A percentile compares a stretch with the other conserved stretches of the same genome.
Conservation (phyloP, 495 filamentous ascomycete genomes). For the Pseudevernia furfuracea region DNA sequence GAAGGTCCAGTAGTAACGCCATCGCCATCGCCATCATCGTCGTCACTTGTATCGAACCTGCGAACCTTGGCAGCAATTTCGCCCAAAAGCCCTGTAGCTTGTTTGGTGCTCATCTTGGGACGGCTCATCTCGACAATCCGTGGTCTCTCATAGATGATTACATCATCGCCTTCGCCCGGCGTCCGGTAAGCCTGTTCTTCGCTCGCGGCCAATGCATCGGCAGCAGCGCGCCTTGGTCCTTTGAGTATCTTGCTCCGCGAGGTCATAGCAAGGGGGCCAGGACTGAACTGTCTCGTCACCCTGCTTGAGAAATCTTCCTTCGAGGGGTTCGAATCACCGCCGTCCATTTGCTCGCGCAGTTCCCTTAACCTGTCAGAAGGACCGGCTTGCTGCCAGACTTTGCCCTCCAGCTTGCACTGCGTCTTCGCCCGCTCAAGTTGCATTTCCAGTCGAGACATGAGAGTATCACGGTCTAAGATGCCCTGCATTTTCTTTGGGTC, state of each 20-base stretch:
- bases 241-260: constrained; percentile 53
- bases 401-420: constrained; percentile 93
- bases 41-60: constrained; percentile 62
- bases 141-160: constrained; percentile 56
- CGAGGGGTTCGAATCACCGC: constrained; percentile 36
- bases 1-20: constrained; percentile 71
- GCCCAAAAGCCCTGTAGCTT: constrained; percentile 65
- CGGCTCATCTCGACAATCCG: constrained; percentile 60
- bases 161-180: constrained; percentile 42
- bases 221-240: constrained; percentile 42
- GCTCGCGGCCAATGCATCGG: constrained; percentile 33
- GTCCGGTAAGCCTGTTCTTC: constrained; percentile 38
- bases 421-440: constrained; percentile 96
- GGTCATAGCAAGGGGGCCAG: constrained; percentile 60
- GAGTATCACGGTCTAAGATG: constrained; percentile 81
- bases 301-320: constrained; percentile 45
- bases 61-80: constrained; percentile 77
- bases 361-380: constrained; percentile 90
- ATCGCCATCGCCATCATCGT: constrained; percentile 52
- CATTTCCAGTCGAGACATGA: constrained; percentile 87
- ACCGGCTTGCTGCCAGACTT: constrained; percentile 79
- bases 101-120: constrained; percentile 64
- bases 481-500: constrained; percentile 78
- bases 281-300: constrained; percentile 42
- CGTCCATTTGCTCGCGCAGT: constrained; percentile 91